Percentiles rank a stretch among this genome's conserved stretches.
Evolutionary conservation across 2,329 filamentous ascomycete genomes (phyloP).

Genomic region (Curvularia eragrostidis): DNA sequence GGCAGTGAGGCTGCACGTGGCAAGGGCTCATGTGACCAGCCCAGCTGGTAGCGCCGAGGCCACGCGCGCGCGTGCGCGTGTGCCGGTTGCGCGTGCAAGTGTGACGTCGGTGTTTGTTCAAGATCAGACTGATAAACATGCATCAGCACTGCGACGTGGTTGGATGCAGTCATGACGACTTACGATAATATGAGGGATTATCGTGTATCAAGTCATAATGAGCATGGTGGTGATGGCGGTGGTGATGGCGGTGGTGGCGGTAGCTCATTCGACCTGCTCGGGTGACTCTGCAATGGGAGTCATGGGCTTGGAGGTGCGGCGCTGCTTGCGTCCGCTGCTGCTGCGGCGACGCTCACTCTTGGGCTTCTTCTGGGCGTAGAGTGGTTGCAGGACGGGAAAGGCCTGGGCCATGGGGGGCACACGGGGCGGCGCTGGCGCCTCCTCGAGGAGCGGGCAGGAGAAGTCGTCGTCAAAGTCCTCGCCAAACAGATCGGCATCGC

Average conservation of each 20-base stretch:
- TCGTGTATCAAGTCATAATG: background rate
- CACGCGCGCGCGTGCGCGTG: slow-evolving; percentile 18
- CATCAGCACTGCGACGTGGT: slow-evolving; percentile 10
- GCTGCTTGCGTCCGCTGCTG: slow-evolving; percentile 50
- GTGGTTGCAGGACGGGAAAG: slow-evolving; percentile 48
- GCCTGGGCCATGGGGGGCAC: slow-evolving; percentile 45
- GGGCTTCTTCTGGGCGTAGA: slow-evolving; percentile 51
- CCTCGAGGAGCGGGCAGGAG: slow-evolving; percentile 44
- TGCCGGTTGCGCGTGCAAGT: background rate
- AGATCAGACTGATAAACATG: slow-evolving; percentile 12
- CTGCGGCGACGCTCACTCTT: slow-evolving; percentile 51
- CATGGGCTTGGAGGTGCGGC: slow-evolving; percentile 52
- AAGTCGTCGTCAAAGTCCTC: slow-evolving; percentile 47
- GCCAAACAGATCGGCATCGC: slow-evolving; percentile 51
- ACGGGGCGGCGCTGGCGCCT: slow-evolving; percentile 51
- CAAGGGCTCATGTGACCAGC: slow-evolving; percentile 19
- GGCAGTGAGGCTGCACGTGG: slow-evolving; percentile 1
- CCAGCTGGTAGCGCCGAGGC: slow-evolving; percentile 11
- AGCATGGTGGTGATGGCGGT: background rate
- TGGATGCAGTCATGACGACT: slow-evolving; percentile 9
- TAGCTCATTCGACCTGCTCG: slow-evolving; percentile 48
- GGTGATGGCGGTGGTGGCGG: background rate
- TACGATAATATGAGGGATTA: slow-evolving; percentile 10
- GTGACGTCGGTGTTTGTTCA: slow-evolving; percentile 22
- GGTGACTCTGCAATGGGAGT: slow-evolving; percentile 52